Conservation (phyloP, 1,139 yeast species). For the Torulaspora pretoriensis region DNA sequence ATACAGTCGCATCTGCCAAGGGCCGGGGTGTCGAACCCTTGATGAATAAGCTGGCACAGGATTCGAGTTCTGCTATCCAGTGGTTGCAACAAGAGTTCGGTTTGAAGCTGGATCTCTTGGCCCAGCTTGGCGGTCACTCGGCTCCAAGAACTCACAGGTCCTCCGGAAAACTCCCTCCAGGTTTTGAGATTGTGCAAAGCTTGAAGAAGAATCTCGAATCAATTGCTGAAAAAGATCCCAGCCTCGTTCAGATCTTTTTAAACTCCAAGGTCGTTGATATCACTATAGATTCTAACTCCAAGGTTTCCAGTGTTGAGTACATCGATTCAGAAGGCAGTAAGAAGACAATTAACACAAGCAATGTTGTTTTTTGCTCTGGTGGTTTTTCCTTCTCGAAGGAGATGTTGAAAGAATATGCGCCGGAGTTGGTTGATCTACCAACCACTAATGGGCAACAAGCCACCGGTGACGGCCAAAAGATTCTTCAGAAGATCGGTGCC, state of each 20-base stretch:
- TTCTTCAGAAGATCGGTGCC: slow-evolving; percentile 56
- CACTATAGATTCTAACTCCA: slow-evolving; percentile 35
- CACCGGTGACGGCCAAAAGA: slow-evolving; percentile 70
- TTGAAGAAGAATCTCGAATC: slow-evolving; percentile 53
- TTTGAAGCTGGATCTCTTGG: slow-evolving; percentile 59
- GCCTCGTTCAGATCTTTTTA: slow-evolving; percentile 48
- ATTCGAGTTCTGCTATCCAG: slow-evolving; percentile 59
- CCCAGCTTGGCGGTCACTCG: slow-evolving; percentile 72
- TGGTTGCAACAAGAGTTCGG: slow-evolving; percentile 67
- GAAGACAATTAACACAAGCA: slow-evolving; percentile 33
- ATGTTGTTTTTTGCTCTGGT: slow-evolving; percentile 72
- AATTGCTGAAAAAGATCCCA: slow-evolving; percentile 47
- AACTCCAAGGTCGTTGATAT: slow-evolving; percentile 57
- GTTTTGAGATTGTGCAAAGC: slow-evolving; percentile 69
- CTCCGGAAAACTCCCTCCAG: slow-evolving; percentile 63
- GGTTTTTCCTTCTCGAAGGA: slow-evolving; percentile 50
- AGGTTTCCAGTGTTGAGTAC: slow-evolving; percentile 49
- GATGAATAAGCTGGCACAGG: slow-evolving; percentile 35
- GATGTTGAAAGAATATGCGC: slow-evolving; percentile 59
- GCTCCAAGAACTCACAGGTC: slow-evolving; percentile 68
- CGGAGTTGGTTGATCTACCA: slow-evolving; percentile 59
- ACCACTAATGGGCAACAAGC: slow-evolving; percentile 75
- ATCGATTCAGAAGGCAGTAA: slow-evolving; percentile 37
- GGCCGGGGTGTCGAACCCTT: slow-evolving; percentile 53
- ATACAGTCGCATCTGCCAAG: slow-evolving; percentile 63